Base-by-base conservation (phyloP, 2,329 filamentous ascomycete genomes). In the Pyricularia grisea region DNA sequence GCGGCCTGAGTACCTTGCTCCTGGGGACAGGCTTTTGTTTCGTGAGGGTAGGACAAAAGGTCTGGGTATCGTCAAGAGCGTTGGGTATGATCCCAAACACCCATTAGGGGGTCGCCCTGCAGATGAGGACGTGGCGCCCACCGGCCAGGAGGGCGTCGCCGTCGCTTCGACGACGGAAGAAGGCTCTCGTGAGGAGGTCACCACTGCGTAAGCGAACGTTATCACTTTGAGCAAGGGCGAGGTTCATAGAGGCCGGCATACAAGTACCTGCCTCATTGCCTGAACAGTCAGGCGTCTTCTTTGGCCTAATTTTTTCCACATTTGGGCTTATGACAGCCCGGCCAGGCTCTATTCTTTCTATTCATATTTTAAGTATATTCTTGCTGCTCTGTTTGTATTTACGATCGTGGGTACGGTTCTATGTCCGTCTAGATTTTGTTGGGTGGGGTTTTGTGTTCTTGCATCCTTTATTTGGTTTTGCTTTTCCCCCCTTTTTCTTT, bases 11-110 rank as follows among this genome's bases (percentile, higher is more conserved):
- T 99, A 97, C 73, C 81, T 99, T 14, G 91, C 89, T 0, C 90
- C 93, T 0, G 95, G 95, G 0, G 95, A 98, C 78, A 85, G 94
- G 27, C 87, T 99, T 36, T 81, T 99, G 23, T 99, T 99, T 83
- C 87, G 95, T 61, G 95, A 99, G 81, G 95, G 95, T 0, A 86
- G 93, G 71, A 99, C 95, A 0, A 98, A 98, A 82, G 95, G 95
- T 0, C 81, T 99, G 0, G 95, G 95, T 0, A 97, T 99, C 71
- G 93, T 99, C 67, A 97, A 97, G 78, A 87, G 88, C 58, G 86
- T 98, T 0, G 93, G 93, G 2, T 99, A 98, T 77, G 93, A 98
- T 77, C 84, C 88, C 0, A 75, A 75, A 11, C 78, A 82, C n/a
- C 84, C 84, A 4, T 73, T 87, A 60, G 71, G 72, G 71, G 71